A percentile compares a stretch with the other conserved stretches of the same genome.
Conservation (phyloP, 1,284 basidiomycete genomes). For the Naganishia liquefaciens region DNA sequence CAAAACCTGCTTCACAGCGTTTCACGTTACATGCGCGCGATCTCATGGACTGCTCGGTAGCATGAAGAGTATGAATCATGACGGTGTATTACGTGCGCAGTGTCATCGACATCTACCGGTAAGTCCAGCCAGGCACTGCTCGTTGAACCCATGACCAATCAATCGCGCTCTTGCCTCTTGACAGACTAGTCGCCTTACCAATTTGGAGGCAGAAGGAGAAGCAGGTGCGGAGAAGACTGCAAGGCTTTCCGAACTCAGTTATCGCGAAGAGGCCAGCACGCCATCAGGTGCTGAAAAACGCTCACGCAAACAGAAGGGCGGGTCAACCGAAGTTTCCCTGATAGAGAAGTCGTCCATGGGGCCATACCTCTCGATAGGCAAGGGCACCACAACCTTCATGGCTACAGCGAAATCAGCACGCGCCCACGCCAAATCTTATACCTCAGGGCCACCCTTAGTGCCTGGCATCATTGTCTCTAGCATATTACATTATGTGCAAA, state of each 20-base stretch:
- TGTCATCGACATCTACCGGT: slow-evolving; percentile 90
- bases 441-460: slow-evolving; percentile 59
- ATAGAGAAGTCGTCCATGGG: not conserved
- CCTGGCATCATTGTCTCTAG: slow-evolving; percentile 62
- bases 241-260: slow-evolving; percentile 10
- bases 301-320: slow-evolving; percentile 25
- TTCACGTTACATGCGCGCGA: slow-evolving; percentile 92
- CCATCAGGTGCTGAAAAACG: slow-evolving; percentile 11
- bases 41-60: slow-evolving; percentile 77
- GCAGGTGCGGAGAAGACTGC: slow-evolving; percentile 17
- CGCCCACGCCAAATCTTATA: slow-evolving; percentile 60
- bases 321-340: not conserved
- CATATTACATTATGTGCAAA: slow-evolving; percentile 74
- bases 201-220: slow-evolving; percentile 10
- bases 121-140: slow-evolving; percentile 44
- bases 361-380: slow-evolving; percentile 5
- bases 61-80: slow-evolving; percentile 71
- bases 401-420: slow-evolving; percentile 55
- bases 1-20: slow-evolving; percentile 85
- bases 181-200: slow-evolving; percentile 22
- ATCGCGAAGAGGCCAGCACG: slow-evolving; percentile 1
- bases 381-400: not conserved
- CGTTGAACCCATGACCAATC: not conserved
- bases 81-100: slow-evolving; percentile 65
- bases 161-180: not conserved